Percentiles rank a stretch among this genome's conserved stretches.
Conservation (phyloP, 1,284 basidiomycete genomes). For the Ustilago trichophora region DNA sequence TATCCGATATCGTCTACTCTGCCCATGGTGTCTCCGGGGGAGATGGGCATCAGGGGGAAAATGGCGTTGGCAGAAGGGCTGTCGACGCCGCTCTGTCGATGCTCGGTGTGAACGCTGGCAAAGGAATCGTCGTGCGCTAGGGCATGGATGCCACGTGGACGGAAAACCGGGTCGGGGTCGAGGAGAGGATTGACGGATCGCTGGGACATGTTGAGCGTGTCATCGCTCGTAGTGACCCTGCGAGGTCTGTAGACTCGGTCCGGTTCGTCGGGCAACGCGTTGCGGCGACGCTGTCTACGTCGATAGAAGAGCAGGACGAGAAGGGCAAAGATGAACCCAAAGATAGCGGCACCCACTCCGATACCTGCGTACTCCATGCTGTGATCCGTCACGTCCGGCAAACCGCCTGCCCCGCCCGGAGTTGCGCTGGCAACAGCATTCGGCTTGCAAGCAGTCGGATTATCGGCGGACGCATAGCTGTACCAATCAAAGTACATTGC, state of each 20-base stretch:
- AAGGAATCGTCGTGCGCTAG: conserved; percentile 10
- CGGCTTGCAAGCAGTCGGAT: not conserved
- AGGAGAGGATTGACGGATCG: not conserved
- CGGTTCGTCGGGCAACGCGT: not conserved
- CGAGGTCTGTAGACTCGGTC: conserved; percentile 8
- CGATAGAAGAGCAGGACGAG: not conserved
- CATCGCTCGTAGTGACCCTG: not conserved
- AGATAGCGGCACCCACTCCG: conserved; percentile 5
- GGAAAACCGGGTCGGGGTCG: conserved; percentile 3
- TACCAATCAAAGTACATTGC: conserved; percentile 22
- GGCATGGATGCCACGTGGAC: conserved; percentile 8
- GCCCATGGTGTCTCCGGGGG: not conserved
- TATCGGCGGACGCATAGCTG: conserved; percentile 8
- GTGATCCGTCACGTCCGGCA: not conserved
- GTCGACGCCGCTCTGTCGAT: not conserved
- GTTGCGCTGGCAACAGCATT: too few relatives aligned
- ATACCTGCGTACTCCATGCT: conserved; percentile 15
- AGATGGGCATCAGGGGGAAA: conserved; percentile 4
- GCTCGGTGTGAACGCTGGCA: not conserved
- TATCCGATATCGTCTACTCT: conserved; percentile 3
- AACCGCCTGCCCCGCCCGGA: too few relatives aligned
- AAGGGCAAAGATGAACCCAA: conserved; percentile 5
- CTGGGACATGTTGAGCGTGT: conserved; percentile 10
- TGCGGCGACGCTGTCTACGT: not conserved
- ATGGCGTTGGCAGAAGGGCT: conserved; percentile 1